Evolutionary conservation across 2,329 filamentous ascomycete genomes (phyloP).

Genomic region (Xylariomycetidae sp.): DNA sequence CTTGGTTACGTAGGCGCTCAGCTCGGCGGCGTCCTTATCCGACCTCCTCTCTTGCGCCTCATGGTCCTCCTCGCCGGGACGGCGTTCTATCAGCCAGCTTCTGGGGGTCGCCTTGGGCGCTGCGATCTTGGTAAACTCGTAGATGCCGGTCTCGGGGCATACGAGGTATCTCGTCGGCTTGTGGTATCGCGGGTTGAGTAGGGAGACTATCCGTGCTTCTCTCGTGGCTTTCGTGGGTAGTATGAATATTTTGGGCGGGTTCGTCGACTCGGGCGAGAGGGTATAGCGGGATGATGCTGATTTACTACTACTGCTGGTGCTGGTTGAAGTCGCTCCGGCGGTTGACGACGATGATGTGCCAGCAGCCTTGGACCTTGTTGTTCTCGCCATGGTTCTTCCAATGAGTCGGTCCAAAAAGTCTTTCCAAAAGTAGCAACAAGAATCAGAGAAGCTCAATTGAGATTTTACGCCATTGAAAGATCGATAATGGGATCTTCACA

Average conservation of each 20-base stretch:
- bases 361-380: slow-evolving; percentile 41
- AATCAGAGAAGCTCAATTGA: no score
- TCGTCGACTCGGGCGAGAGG: slow-evolving; percentile 35
- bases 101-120: slow-evolving; percentile 49
- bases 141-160: slow-evolving; percentile 57
- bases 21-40: slow-evolving; percentile 17
- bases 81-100: slow-evolving; percentile 53
- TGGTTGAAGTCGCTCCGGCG: slow-evolving; percentile 14
- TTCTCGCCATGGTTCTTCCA: slow-evolving; percentile 39
- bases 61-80: slow-evolving; percentile 4
- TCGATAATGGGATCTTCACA: no score
- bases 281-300: slow-evolving; percentile 40
- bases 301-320: no score
- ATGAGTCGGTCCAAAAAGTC: background rate
- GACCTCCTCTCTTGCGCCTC: slow-evolving; percentile 14
- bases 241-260: slow-evolving; percentile 54
- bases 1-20: slow-evolving; percentile 49
- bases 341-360: slow-evolving; percentile 22
- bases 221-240: slow-evolving; percentile 50
- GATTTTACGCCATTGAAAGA: no score
- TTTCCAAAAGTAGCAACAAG: no score
- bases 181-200: slow-evolving; percentile 54
- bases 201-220: slow-evolving; percentile 54
- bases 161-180: slow-evolving; percentile 56
- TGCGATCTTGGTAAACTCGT: slow-evolving; percentile 58